A percentile compares a stretch with the other conserved stretches of the same genome.
These are phyloP conservation scores for Populus davidiana DNA, from an alignment of 345 rosid species.

Conservation along the genomic window DNA sequence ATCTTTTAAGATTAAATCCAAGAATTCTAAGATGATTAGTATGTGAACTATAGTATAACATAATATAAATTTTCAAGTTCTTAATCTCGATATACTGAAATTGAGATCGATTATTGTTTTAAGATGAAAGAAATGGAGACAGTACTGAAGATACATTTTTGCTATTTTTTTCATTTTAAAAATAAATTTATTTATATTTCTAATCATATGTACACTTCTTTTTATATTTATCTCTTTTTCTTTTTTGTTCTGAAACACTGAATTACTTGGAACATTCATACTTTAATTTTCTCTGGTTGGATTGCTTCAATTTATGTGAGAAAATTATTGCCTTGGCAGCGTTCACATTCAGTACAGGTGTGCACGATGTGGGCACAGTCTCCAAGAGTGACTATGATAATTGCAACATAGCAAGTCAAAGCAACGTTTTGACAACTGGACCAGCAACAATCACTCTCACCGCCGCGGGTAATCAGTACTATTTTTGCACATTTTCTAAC, in stretches of 20 bases:
- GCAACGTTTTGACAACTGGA: background rate
- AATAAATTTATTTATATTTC: too few species aligned
- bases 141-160: too few species aligned
- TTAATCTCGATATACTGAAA: background rate
- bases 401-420: background rate
- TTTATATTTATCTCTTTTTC: too few species aligned
- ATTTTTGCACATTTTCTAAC: slow-evolving; percentile 7
- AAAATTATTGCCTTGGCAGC: slow-evolving; percentile 6
- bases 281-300: background rate
- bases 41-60: too few species aligned
- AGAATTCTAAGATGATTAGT: background rate
- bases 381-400: background rate
- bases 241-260: too few species aligned
- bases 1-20: background rate
- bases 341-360: slow-evolving; percentile 18
- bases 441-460: slow-evolving; percentile 12
- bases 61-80: too few species aligned
- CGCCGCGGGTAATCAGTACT: slow-evolving; percentile 2
- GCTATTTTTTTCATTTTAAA: too few species aligned
- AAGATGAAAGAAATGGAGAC: too few species aligned
- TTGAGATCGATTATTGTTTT: too few species aligned
- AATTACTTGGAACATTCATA: background rate
- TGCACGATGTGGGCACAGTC: slow-evolving; percentile 20
- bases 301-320: background rate
- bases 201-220: too few species aligned